Conservation (phyloP, 2,329 filamentous ascomycete genomes). For the Ophiocordyceps camponoti-rufipedis region DNA sequence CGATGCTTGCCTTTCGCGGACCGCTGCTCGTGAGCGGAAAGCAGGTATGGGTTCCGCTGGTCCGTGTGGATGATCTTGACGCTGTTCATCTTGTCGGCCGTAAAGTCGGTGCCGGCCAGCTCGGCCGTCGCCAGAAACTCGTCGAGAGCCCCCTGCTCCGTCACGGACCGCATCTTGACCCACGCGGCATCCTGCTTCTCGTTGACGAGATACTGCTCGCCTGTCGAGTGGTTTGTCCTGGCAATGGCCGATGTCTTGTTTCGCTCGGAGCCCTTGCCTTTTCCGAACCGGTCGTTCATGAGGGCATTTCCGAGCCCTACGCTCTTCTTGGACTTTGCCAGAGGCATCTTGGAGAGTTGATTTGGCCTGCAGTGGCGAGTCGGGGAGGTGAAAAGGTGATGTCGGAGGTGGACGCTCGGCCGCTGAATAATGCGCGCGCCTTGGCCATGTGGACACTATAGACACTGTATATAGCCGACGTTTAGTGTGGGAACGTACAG, state of each 20-base stretch:
- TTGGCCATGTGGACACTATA: background rate
- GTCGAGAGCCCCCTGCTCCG: slow-evolving; percentile 88
- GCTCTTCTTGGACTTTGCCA: slow-evolving; percentile 83
- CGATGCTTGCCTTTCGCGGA: slow-evolving; percentile 64
- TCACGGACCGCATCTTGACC: slow-evolving; percentile 99
- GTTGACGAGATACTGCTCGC: slow-evolving; percentile 85
- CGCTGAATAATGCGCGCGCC: slow-evolving; percentile 8
- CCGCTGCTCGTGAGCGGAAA: slow-evolving; percentile 72
- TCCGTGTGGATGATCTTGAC: slow-evolving; percentile 97
- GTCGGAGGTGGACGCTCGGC: background rate
- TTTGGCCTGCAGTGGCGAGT: background rate
- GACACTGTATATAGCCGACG: background rate
- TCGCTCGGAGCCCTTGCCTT: slow-evolving; percentile 70
- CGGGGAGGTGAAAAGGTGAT: background rate
- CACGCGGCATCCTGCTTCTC: slow-evolving; percentile 79
- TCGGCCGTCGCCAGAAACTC: slow-evolving; percentile 94
- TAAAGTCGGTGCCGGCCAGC: slow-evolving; percentile 95
- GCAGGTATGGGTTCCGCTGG: slow-evolving; percentile 85
- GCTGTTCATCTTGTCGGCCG: slow-evolving; percentile 96
- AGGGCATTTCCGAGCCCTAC: slow-evolving; percentile 92
- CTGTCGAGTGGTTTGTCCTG: slow-evolving; percentile 60
- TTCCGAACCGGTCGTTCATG: slow-evolving; percentile 97
- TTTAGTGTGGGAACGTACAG: slow-evolving; percentile 9
- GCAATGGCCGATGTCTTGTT: slow-evolving; percentile 45
- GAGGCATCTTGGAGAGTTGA: slow-evolving; percentile 24